Conservation (phyloP, 257 asterid genomes). For the Gardenia jasminoides region DNA sequence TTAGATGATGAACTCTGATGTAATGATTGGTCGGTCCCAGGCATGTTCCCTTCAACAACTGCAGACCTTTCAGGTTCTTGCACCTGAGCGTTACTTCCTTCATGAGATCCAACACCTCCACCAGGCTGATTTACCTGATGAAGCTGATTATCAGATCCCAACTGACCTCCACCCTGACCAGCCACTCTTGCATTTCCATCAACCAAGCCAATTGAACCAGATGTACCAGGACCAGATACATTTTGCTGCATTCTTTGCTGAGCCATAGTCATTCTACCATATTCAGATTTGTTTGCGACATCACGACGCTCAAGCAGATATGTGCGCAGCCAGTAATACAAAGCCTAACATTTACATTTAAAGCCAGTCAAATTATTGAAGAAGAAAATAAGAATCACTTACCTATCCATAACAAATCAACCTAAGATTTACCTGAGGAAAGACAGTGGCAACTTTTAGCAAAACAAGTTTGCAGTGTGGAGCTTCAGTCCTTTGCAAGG, state of each 20-base stretch:
- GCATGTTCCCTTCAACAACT: slow-evolving; percentile 63
- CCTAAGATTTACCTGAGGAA: slow-evolving; percentile 74
- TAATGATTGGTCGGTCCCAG: slow-evolving; percentile 67
- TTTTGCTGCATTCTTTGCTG: slow-evolving; percentile 98
- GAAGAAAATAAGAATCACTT: neutral
- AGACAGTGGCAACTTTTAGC: slow-evolving; percentile 79
- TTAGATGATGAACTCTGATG: slow-evolving; percentile 62
- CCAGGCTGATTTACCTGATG: slow-evolving; percentile 73
- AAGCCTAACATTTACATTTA: slow-evolving; percentile 55
- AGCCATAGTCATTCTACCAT: slow-evolving; percentile 94
- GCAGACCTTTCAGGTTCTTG: slow-evolving; percentile 82
- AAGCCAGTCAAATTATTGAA: slow-evolving; percentile 8
- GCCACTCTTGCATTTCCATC: slow-evolving; percentile 72
- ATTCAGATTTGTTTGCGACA: slow-evolving; percentile 94
- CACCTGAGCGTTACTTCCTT: slow-evolving; percentile 67
- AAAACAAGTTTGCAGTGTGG: slow-evolving; percentile 94
- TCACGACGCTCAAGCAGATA: slow-evolving; percentile 98
- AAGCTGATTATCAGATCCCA: slow-evolving; percentile 71
- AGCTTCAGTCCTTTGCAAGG: slow-evolving; percentile 94
- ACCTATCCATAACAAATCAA: neutral
- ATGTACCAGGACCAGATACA: slow-evolving; percentile 49
- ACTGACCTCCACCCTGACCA: slow-evolving; percentile 61
- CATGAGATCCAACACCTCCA: slow-evolving; percentile 74
- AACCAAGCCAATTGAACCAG: slow-evolving; percentile 57
- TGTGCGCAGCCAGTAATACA: slow-evolving; percentile 98